Conservation (phyloP, 2,329 filamentous ascomycete species). For the Aspergillus unguis region DNA sequence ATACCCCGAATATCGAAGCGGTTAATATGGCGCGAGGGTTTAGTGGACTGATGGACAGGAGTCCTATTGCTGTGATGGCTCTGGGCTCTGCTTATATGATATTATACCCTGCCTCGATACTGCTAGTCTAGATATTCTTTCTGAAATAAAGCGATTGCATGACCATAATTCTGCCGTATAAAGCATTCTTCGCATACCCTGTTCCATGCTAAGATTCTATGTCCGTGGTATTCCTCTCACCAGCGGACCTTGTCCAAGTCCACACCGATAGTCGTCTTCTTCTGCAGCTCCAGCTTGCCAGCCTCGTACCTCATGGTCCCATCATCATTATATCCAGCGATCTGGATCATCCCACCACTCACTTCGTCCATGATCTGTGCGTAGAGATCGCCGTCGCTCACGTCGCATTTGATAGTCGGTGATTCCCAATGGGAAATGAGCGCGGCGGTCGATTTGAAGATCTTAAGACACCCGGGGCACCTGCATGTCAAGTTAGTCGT, state of each 20-base stretch:
- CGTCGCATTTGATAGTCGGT: conserved; percentile 32
- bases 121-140: neutral
- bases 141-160: neutral
- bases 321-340: conserved; percentile 29
- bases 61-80: neutral
- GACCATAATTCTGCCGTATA: neutral
- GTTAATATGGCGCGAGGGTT: neutral
- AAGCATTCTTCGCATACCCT: too few species aligned
- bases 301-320: conserved; percentile 35
- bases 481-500: conserved; percentile 16
- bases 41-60: neutral
- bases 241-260: neutral
- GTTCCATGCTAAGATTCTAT: too few species aligned
- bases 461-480: conserved; percentile 39
- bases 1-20: neutral
- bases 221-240: neutral
- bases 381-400: conserved; percentile 29
- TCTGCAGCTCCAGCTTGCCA: conserved; percentile 15
- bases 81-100: neutral
- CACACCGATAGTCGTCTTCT: conserved; percentile 14
- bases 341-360: conserved; percentile 38
- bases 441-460: conserved; percentile 37
- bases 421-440: conserved; percentile 44
- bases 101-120: conserved; percentile 1
- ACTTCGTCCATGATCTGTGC: conserved; percentile 37